Evolutionary conservation across 169 alveolate genomes (phyloP), one percentile per base, ranked within the genome.

Genomic region (Plasmodium vinckei): DNA sequence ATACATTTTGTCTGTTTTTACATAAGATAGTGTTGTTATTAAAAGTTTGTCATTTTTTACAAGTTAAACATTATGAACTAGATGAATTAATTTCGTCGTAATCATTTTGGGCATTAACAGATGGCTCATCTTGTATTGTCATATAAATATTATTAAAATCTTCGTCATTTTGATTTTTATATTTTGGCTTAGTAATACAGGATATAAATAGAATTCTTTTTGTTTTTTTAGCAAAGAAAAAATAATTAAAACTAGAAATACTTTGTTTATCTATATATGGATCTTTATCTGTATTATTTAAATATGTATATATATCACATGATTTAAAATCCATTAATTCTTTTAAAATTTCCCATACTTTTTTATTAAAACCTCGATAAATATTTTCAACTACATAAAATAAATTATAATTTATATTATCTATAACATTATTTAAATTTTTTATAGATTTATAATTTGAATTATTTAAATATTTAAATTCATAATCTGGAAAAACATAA

Each of bases 401-500:
- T 21, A 94, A 73, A 73, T 92, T 94, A 75, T 94, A 94, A 39
- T 94, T 92, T 5, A 94, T 86, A 49, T 64, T 91, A 82, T 94
- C 93, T 12, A 94, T 88, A n/a, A 94, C 96, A 12, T 57, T 84
- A 25, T 79, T 87, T 25, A 94, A 65, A 69, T 89, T 88, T 79
- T 89, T 92, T 60, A 94, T 88, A 25, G 89, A 73, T 71, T 94
- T 94, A 59, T 89, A 94, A 73, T 94, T 86, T 23, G 92, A 73
- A 2, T 72, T 72, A 53, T 57, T 88, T 51, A 92, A 61, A 65
- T 64, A 88, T 92, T 92, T 92, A 73, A 94, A 94, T 67, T 88
- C 91, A 87, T 94, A 94, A 91, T 94, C 96, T 12, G 94, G 95
- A 73, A 92, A 94, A 72, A 94, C 90, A 77, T 94, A 89, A 75